These are phyloP conservation scores for Pythium aristosporum DNA, from an alignment of 352 stramenopile species.

Conservation along the genomic window DNA sequence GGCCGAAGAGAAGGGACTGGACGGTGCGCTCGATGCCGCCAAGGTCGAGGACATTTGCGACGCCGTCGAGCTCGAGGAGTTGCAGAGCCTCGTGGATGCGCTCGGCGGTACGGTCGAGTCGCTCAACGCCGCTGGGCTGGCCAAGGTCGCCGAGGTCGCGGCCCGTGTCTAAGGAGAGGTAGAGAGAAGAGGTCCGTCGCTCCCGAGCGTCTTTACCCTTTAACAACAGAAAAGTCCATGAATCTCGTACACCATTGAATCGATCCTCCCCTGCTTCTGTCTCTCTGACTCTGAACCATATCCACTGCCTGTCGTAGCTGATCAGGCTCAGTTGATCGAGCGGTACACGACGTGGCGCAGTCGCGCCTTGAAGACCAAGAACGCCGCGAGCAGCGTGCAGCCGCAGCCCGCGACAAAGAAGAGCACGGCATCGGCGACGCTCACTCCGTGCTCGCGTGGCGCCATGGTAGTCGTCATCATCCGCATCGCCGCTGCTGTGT, in stretches of 20 bases:
- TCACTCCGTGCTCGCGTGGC: conserved; percentile 15
- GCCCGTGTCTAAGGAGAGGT: conserved; percentile 22
- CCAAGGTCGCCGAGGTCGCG: conserved; percentile 44
- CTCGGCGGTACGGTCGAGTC: conserved; percentile 50
- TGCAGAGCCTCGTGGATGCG: conserved; percentile 64
- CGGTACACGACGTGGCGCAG: conserved; percentile 63
- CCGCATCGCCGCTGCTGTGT: background rate
- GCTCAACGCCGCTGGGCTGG: conserved; percentile 54
- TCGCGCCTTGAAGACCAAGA: conserved; percentile 46
- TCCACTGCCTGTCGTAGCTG: background rate
- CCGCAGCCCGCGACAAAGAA: conserved; percentile 66
- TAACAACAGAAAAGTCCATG: background rate
- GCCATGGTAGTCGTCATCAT: conserved; percentile 11
- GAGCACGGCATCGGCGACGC: conserved; percentile 34
- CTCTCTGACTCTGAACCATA: background rate
- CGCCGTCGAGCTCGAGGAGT: conserved; percentile 60
- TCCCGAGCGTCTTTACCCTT: background rate
- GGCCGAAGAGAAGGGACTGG: conserved; percentile 55
- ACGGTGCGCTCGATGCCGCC: conserved; percentile 60
- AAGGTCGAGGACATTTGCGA: conserved; percentile 82
- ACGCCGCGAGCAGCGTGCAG: conserved; percentile 41
- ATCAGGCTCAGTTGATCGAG: conserved; percentile 37
- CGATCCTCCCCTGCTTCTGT: background rate
- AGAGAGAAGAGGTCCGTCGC: background rate
- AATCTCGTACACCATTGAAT: too few species aligned